phyloP scores from a whole-genome alignment of 495 filamentous ascomycete species.

The Aspergillus heteromorphus region DNA sequence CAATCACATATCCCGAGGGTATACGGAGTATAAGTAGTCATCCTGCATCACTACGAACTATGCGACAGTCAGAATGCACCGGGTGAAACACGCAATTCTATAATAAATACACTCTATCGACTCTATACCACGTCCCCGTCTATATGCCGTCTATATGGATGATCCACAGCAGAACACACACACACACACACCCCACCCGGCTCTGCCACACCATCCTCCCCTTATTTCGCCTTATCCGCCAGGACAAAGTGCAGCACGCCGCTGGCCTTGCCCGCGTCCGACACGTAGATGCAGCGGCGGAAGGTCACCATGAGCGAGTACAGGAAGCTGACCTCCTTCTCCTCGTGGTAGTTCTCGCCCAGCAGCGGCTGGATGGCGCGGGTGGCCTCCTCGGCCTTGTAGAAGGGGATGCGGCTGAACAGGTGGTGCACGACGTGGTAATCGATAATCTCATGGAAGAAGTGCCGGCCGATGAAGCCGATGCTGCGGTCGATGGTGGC shows the following conservation, averaged over 20 bases:
- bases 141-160: too few species aligned
- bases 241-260: constrained; percentile 20
- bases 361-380: constrained; percentile 80
- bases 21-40: too few species aligned
- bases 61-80: too few species aligned
- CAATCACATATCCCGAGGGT: too few species aligned
- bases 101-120: not conserved
- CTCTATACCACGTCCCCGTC: not conserved
- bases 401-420: constrained; percentile 80
- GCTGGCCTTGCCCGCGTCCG: constrained; percentile 4
- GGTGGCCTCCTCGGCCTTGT: constrained; percentile 83
- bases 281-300: constrained; percentile 23
- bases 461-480: constrained; percentile 78
- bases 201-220: not conserved
- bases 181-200: not conserved
- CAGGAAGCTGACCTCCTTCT: constrained; percentile 37
- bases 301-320: constrained; percentile 19
- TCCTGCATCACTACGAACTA: too few species aligned
- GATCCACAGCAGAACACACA: too few species aligned
- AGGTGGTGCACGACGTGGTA: constrained; percentile 90
- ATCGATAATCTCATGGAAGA: constrained; percentile 90
- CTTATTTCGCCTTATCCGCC: constrained; percentile 7
- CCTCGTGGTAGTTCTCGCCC: constrained; percentile 71
- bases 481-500: constrained; percentile 87
- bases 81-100: too few species aligned